These are phyloP conservation scores for Comarum palustre DNA, from an alignment of 306 rosid species.

Conservation along the genomic window DNA sequence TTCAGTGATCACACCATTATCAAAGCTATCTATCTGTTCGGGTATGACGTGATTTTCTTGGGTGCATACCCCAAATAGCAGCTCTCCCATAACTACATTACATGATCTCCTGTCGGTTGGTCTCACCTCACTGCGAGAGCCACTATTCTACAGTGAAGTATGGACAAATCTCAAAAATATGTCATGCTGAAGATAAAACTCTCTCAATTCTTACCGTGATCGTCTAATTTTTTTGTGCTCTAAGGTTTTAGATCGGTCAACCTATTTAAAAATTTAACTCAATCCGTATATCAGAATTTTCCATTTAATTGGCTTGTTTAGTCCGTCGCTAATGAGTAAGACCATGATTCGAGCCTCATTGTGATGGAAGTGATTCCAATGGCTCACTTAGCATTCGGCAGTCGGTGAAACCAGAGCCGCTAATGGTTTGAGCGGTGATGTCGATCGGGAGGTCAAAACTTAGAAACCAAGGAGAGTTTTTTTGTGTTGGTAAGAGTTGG, in stretches of 20 bases:
- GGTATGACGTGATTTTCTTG: background rate
- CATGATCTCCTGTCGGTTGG: background rate
- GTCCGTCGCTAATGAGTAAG: no score
- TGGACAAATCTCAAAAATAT: no score
- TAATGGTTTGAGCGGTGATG: background rate
- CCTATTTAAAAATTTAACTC: no score
- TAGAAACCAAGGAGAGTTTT: background rate
- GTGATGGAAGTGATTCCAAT: background rate
- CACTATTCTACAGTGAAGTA: no score
- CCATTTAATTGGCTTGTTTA: no score
- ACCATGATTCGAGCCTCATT: no score
- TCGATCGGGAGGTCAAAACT: background rate
- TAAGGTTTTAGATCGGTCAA: no score
- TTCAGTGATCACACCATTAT: background rate
- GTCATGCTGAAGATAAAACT: no score
- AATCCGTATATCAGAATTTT: no score
- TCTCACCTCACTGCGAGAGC: background rate
- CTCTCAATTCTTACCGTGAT: no score
- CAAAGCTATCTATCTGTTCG: background rate
- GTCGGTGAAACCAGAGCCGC: background rate
- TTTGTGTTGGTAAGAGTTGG: background rate
- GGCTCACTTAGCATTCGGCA: no score
- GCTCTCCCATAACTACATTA: background rate
- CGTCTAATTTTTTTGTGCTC: background rate
- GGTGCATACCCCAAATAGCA: background rate